Evolutionary conservation across 192 early-diverging fungal genomes (phyloP).

Genomic region (Umbelopsis vinacea): DNA sequence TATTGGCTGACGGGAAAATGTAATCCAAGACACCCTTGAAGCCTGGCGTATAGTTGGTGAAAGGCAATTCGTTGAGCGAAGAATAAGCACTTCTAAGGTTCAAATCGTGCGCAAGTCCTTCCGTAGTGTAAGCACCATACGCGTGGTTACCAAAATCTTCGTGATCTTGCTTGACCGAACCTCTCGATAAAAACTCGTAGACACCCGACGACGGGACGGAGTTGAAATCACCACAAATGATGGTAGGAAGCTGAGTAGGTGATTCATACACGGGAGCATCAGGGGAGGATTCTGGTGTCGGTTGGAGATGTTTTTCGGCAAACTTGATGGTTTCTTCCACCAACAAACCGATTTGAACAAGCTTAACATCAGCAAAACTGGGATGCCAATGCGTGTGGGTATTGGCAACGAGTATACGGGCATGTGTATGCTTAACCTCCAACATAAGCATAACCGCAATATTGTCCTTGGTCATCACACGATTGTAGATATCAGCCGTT

Average conservation of each 20-base stretch:
- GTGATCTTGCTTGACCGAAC: slow-evolving; percentile 80
- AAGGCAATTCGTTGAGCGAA: slow-evolving; percentile 73
- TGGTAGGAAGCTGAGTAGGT: slow-evolving; percentile 54
- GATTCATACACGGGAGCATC: slow-evolving; percentile 36
- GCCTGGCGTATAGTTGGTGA: slow-evolving; percentile 90
- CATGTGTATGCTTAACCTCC: slow-evolving; percentile 78
- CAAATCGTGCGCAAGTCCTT: slow-evolving; percentile 83
- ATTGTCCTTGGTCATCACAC: slow-evolving; percentile 98
- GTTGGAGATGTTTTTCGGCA: slow-evolving; percentile 50
- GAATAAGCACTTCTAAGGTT: slow-evolving; percentile 84
- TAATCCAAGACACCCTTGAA: slow-evolving; percentile 94
- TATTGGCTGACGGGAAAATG: slow-evolving; percentile 85
- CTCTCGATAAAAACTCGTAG: slow-evolving; percentile 86
- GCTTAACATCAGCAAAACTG: slow-evolving; percentile 88
- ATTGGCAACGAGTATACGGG: slow-evolving; percentile 80
- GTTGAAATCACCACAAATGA: slow-evolving; percentile 97
- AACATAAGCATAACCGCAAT: slow-evolving; percentile 84
- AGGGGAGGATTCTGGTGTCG: slow-evolving; percentile 29
- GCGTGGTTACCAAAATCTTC: slow-evolving; percentile 78
- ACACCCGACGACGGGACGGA: slow-evolving; percentile 89
- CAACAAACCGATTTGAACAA: slow-evolving; percentile 94
- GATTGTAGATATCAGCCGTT: slow-evolving; percentile 93
- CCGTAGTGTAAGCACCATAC: slow-evolving; percentile 85
- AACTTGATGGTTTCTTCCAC: slow-evolving; percentile 85
- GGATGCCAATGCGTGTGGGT: slow-evolving; percentile 97